Conservation (phyloP, 306 rosid species). For the Rosa rugosa region DNA sequence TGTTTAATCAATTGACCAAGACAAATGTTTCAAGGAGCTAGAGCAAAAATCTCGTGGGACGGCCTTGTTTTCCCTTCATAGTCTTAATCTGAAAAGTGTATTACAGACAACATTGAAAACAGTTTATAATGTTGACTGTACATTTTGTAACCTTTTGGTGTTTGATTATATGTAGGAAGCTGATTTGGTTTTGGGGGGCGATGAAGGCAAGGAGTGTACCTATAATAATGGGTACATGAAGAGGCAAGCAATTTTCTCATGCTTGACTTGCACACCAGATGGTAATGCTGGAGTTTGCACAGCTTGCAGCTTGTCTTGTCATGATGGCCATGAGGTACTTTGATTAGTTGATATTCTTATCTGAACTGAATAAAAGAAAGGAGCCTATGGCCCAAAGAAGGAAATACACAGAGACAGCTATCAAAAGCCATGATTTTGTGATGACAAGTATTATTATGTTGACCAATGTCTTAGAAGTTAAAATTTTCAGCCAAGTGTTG, state of each 20-base stretch:
- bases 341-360: background rate
- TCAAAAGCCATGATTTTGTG: background rate
- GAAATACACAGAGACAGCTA: background rate
- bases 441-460: background rate
- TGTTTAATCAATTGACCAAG: background rate
- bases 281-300: slow-evolving; percentile 99
- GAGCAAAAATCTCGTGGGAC: background rate
- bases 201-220: slow-evolving; percentile 97
- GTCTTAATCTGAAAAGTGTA: background rate
- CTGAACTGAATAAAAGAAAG: background rate
- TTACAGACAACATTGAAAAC: background rate
- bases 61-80: background rate
- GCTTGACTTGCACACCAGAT: slow-evolving; percentile 91
- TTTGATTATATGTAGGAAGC: slow-evolving; percentile 58
- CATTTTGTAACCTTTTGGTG: background rate
- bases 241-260: slow-evolving; percentile 96
- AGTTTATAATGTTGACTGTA: background rate
- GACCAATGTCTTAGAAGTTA: background rate
- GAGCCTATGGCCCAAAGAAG: background rate
- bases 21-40: background rate
- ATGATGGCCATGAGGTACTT: slow-evolving; percentile 94
- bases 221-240: slow-evolving; percentile 86
- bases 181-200: slow-evolving; percentile 95
- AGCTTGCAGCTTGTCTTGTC: slow-evolving; percentile 98
- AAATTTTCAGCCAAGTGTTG: background rate